A percentile compares a stretch with the other conserved stretches of the same genome.
These are phyloP conservation scores for Ustilago bromivora DNA, from an alignment of 1,284 basidiomycete genomes.

Conservation along the genomic window DNA sequence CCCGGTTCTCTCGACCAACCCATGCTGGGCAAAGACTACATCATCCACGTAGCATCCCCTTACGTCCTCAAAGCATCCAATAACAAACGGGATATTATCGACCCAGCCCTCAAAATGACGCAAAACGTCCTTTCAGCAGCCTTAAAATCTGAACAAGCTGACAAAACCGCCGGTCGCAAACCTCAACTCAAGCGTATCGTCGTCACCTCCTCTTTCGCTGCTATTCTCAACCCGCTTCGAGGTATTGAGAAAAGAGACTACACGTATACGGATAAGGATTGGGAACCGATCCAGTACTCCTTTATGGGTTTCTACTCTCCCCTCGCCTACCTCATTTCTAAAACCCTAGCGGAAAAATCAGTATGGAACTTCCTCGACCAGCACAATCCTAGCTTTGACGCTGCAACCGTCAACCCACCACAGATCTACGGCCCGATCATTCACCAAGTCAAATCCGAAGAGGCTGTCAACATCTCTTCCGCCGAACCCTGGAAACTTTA, in stretches of 20 bases:
- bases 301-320: conserved; percentile 47
- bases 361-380: conserved; percentile 69
- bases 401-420: conserved; percentile 53
- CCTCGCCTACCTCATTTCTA: conserved; percentile 68
- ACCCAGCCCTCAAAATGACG: conserved; percentile 47
- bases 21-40: conserved; percentile 43
- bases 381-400: conserved; percentile 56
- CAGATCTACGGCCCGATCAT: conserved; percentile 59
- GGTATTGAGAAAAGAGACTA: conserved; percentile 48
- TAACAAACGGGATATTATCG: conserved; percentile 44
- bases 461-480: conserved; percentile 40
- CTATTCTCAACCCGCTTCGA: conserved; percentile 41
- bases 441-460: conserved; percentile 39
- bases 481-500: conserved; percentile 44
- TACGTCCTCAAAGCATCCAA: conserved; percentile 36
- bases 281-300: conserved; percentile 38
- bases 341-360: conserved; percentile 68
- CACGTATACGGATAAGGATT: conserved; percentile 48
- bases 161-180: conserved; percentile 18
- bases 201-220: conserved; percentile 48
- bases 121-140: conserved; percentile 48
- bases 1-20: conserved; percentile 27
- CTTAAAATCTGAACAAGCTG: conserved; percentile 31
- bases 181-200: conserved; percentile 47
- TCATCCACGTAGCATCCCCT: conserved; percentile 50